Evolutionary conservation across 192 early-diverging fungal genomes (phyloP), one percentile per base, ranked within the genome.

Genomic region (Bifiguratus adelaidae): DNA sequence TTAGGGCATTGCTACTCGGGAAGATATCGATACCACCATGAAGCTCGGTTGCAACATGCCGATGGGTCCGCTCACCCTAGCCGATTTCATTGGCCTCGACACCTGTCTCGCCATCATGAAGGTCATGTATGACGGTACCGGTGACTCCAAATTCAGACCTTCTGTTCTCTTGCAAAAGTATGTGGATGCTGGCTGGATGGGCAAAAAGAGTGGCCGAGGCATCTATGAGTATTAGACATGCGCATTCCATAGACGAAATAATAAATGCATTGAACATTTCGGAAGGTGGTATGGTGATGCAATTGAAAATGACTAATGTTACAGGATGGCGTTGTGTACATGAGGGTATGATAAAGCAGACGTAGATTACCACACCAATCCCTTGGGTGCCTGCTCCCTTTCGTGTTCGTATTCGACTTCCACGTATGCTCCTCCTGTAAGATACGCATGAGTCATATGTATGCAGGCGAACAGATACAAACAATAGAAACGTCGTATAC

Each of bases 21-120:
- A 98, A 58, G 88, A 98, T 60, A 98, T 98, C 63, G 95, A 98
- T 57, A 88, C 84, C 4, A 98, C 95, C 37, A 98, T 98, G 95
- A 92, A 91, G 63, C 69, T 98, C 15, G 95, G 95, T 33, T 88
- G 88, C 20, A 98, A 97, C 65, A 82, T 80, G 54, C 95, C 95
- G 4, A 98, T 98, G 95, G 95, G 95, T 21, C 95, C 95, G 16
- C 75, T 98, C 43, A 88, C 86, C 2, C 76, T 98, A 41, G 95
- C 91, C 13, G 95, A 98, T 63, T 95, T 96, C 61, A 98, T 98
- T 62, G 95, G 95, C 30, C 64, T 98, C 34, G 95, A 98, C 58
- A 98, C 95, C 0, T 98, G 95, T 64, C 64, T 98, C 50, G 83
- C 95, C 7, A 98, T 98, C 52, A 93, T 98, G 91, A 77, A 82